Conservation (phyloP, 2,329 filamentous ascomycete genomes). For the Diaporthe citrichinensis region DNA sequence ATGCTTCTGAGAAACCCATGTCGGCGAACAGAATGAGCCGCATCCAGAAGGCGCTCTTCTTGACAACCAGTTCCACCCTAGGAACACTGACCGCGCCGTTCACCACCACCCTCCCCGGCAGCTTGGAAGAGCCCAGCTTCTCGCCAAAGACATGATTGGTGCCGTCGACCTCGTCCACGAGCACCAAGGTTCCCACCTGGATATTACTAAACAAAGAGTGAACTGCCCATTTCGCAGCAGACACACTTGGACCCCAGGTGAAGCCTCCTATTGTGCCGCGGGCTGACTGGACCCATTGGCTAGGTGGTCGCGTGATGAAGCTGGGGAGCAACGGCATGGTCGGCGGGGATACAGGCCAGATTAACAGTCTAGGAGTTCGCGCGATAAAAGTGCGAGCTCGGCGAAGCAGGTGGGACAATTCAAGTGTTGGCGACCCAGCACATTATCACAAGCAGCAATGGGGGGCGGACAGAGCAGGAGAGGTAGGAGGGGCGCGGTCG, state of each 20-base stretch:
- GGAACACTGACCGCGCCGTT: constrained; percentile 55
- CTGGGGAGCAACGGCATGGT: constrained; percentile 54
- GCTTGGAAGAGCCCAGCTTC: constrained; percentile 54
- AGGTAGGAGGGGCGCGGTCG: not conserved
- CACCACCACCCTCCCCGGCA: constrained; percentile 49
- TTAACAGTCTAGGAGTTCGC: constrained; percentile 5
- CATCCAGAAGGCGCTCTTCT: constrained; percentile 79
- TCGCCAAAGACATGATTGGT: constrained; percentile 61
- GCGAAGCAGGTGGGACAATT: not conserved
- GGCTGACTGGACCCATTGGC: constrained; percentile 56
- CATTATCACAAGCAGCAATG: constrained; percentile 29
- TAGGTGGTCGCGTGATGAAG: constrained; percentile 55
- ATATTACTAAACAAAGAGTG: constrained; percentile 62
- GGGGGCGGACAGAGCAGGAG: not conserved
- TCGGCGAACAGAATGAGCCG: constrained; percentile 78
- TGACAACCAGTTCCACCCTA: constrained; percentile 70
- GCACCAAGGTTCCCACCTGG: constrained; percentile 61
- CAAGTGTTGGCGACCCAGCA: constrained; percentile 22
- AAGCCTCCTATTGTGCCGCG: constrained; percentile 59
- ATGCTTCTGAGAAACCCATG: constrained; percentile 82
- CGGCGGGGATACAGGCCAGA: not conserved
- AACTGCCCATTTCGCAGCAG: constrained; percentile 61
- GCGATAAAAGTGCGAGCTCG: not conserved
- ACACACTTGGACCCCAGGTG: constrained; percentile 63
- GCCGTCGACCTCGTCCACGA: constrained; percentile 62